Evolutionary conservation across 208 protist genomes (phyloP), one percentile per base, ranked within the genome.

Genomic region (Trypanosoma theileri): DNA sequence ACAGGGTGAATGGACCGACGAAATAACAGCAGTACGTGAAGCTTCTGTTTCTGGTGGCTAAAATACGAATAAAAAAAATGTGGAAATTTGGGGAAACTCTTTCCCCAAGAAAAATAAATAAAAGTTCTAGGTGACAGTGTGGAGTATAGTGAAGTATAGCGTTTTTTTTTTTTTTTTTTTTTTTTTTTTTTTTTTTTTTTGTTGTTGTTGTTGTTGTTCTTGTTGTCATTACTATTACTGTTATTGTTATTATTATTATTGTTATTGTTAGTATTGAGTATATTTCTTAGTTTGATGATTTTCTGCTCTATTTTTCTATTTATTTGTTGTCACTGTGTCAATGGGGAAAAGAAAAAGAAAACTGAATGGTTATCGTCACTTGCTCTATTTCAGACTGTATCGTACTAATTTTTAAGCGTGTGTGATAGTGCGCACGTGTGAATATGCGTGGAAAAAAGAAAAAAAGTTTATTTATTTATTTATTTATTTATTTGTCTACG

Each of bases 41-140:
- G 51, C 10, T 14, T 16, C 51, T 21, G 51, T 24, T 24, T 12
- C 24, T 22, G 51, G 10, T 14, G 10, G 12, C 8, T 35, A 52
- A 55, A 22, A 19, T 11, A 11, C 21, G 31, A 41, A 21, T 44
- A 24, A 31, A 44, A 35, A 59, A 12, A 19, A 19, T 19, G 3
- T 8, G 28, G 28, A 6, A 6, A 6, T 35, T 35, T 35, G 6
- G 28, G 28, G 1, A 8, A 35, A 6, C 28, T 35, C 28, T 35
- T 35, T 35, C 28, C 28, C 28, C 28, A 8, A 35, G 6, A 35
- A 35, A 35, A 35, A 35, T 35, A 35, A 35, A n/a, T n/a, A 1
- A 35, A 35, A 66, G 16, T 75, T 80, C 31, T 35, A n/a, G 0
- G 57, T 80, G 14, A 31, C 21, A 9, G 17, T 13, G 53, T 61